Base-by-base conservation (phyloP, 257 asterid species). In the Solanum rostratum region DNA sequence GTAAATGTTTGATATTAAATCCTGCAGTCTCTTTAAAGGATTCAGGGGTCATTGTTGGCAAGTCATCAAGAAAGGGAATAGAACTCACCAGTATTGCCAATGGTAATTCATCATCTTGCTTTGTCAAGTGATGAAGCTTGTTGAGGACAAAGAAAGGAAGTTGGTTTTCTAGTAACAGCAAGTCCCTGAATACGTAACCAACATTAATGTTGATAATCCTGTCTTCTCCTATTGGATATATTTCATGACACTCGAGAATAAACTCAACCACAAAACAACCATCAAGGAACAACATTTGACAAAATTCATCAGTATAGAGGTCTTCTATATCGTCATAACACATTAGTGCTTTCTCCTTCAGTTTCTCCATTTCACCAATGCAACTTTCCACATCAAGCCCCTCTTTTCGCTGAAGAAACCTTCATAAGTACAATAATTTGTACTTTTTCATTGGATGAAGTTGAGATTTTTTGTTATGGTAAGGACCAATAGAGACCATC, bases 261-360 rank as follows among this genome's bases (percentile, higher is more conserved):
- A 63, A 78, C 76, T 87, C 87, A 19, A 87, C 78, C 6, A 84
- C 59, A 27, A 84, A 87, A 43, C 84, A 84, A 22, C 89, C 85
- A 62, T 87, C 87, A 39, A 73, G 74, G 45, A 85, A 49, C 43
- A 84, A 33, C 52, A 84, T 84, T 78, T 81, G 6, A 24, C 1
- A 55, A 37, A n/a, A 80, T 70, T 10, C 37, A 52, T 53, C 10
- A 53, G 7, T 22, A n/a, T 1, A 2, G 1, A 59, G 0, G 3
- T 59, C 2, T 24, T 60, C 10, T 11, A 24, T 11, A 60, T 5
- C 10, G 0, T 24, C 37, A 3, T 60, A 22, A 60, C 65, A 57
- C 33, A 11, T 24, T 1, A 22, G 0, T 24, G 18, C 37, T 24
- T 24, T 37, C 18, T 24, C 19, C 10, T 24, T 60, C 14, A 60